Conservation (phyloP, 2,329 filamentous ascomycete genomes). For the Ramichloridium luteum region DNA sequence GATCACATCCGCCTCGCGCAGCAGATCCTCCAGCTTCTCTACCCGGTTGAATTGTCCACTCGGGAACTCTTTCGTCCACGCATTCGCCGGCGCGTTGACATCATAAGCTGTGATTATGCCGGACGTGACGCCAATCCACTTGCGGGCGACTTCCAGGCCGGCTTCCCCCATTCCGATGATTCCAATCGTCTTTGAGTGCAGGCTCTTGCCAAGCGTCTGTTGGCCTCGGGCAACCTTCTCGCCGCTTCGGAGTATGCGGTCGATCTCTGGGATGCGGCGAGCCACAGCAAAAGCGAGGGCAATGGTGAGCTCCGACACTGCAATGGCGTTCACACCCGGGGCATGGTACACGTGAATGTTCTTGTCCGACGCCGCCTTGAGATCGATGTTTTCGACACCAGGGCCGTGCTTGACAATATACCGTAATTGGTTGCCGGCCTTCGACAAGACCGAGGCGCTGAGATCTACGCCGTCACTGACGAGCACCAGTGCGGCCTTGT, state of each 20-base stretch:
- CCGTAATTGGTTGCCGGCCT: slow-evolving; percentile 26
- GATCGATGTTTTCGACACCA: slow-evolving; percentile 37
- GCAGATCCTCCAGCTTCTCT: slow-evolving; percentile 20
- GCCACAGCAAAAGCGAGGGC: slow-evolving; percentile 23
- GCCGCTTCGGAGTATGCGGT: slow-evolving; percentile 15
- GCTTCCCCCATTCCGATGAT: slow-evolving; percentile 31
- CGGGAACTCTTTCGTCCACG: slow-evolving; percentile 13
- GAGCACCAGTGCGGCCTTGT: slow-evolving; percentile 15
- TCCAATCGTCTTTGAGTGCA: slow-evolving; percentile 25
- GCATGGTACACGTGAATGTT: slow-evolving; percentile 37
- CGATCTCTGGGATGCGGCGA: slow-evolving; percentile 22
- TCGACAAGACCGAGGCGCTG: slow-evolving; percentile 12
- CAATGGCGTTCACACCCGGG: slow-evolving; percentile 32
- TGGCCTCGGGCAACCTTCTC: slow-evolving; percentile 17
- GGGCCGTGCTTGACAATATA: slow-evolving; percentile 36
- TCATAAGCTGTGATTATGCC: slow-evolving; percentile 26
- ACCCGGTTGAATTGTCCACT: slow-evolving; percentile 19
- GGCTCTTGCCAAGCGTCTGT: slow-evolving; percentile 18
- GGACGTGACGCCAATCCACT: slow-evolving; percentile 25
- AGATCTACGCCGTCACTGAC: slow-evolving; percentile 18
- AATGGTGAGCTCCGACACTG: slow-evolving; percentile 27
- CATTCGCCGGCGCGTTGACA: slow-evolving; percentile 19
- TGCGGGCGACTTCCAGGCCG: slow-evolving; percentile 24
- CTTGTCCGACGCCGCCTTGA: slow-evolving; percentile 31
- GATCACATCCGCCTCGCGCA: slow-evolving; percentile 24